Conservation (phyloP, 805 yeast species). For the Cyberlindnera samutprakarnensis region DNA sequence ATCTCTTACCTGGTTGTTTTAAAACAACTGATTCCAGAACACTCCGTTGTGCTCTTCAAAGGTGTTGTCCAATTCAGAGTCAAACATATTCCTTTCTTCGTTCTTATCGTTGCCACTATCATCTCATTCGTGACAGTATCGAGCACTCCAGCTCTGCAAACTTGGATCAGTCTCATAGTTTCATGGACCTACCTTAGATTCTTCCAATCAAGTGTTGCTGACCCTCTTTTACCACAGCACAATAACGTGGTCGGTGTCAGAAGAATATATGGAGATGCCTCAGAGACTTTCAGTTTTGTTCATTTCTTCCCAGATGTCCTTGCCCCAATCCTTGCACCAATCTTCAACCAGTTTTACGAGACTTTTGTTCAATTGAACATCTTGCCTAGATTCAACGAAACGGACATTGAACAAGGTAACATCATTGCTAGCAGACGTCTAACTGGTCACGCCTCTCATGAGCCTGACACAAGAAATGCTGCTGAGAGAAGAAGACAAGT, state of each 20-base stretch:
- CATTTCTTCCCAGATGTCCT: conserved; percentile 73
- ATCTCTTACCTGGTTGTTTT: conserved; percentile 56
- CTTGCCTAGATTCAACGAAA: conserved; percentile 56
- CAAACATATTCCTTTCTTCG: conserved; percentile 53
- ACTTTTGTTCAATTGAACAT: conserved; percentile 36
- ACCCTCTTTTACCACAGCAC: conserved; percentile 44
- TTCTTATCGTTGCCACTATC: conserved; percentile 23
- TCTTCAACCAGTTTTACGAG: conserved; percentile 38
- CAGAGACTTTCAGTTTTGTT: conserved; percentile 78
- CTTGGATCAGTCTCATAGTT: conserved; percentile 50
- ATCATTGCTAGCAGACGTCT: conserved; percentile 58
- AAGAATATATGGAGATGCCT: conserved; percentile 70
- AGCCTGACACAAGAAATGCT: conserved; percentile 36
- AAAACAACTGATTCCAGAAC: conserved; percentile 60
- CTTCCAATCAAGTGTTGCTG: conserved; percentile 50
- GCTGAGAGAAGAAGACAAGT: conserved; percentile 76
- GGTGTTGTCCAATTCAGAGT: conserved; percentile 44
- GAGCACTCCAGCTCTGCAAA: conserved; percentile 49
- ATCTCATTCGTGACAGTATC: conserved; percentile 24
- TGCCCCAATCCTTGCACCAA: conserved; percentile 43
- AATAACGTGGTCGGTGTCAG: conserved; percentile 22
- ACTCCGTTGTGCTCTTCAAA: conserved; percentile 42
- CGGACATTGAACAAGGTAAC: conserved; percentile 67
- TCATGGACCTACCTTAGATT: conserved; percentile 78
- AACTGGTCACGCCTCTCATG: conserved; percentile 11